Base-by-base conservation (phyloP, 305 asterid genomes). In the Solanum hybrid region DNA sequence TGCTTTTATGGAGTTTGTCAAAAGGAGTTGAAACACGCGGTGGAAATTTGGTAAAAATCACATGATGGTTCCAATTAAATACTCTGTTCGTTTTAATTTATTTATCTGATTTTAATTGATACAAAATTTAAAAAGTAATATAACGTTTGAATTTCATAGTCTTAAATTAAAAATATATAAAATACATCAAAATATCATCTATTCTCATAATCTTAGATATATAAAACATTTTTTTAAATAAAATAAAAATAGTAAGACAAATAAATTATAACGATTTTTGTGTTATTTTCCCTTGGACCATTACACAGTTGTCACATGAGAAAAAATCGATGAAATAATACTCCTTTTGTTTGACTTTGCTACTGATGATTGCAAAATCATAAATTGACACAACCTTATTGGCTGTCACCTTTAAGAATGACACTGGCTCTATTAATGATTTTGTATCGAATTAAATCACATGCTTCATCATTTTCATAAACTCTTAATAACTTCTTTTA, bases 51-150 rank as follows among this genome's bases (percentile, higher is more conserved):
- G 70, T 82, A 14, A 38, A 10, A 22, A 81, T 81, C 70, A 81
- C 87, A 14, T 81, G 70, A 26, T 81, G 26, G 14, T 14, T 7
- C 14, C 24, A 20, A 77, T 4, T 1, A 76, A 31, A 76, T 29
- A n/a, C 0, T 2, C 0, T 0, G 2, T 11, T 1, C 1, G 8
- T 24, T 11, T 5, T 26, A 24, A 68, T 68, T 68, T n/a, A n/a
- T 68, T 68, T 68, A 2, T 70, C 4, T 11, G 1, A 26, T 72
- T 72, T 26, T 72, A 12, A 26, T 72, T 72, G 1, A 26, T 24
- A 24, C 0, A 24, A 24, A 24, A 24, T 24, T 4, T 9, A 24
- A 24, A 70, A 70, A 70, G 15, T 24, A 5, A 10, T 0, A 10
- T 70, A 10, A 24, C 2, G 13, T 24, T 24, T 10, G 0, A 0